Base-by-base conservation (phyloP, 768 basidiomycete species). In the Trametes gibbosa region DNA sequence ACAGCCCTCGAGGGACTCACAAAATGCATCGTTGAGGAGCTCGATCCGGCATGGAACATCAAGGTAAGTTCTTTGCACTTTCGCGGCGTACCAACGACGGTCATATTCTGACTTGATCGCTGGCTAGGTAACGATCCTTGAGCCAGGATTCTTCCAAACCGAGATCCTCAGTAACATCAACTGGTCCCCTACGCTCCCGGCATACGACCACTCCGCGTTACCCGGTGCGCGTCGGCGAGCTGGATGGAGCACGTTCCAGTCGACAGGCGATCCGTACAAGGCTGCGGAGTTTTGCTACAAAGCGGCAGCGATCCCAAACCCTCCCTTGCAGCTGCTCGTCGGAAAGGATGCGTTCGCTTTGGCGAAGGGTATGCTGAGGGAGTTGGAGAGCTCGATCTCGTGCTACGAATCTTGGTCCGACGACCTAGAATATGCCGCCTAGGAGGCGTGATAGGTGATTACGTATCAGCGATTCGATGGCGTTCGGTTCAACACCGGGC, bases 31-130 rank as follows among this genome's bases (percentile, higher is more conserved):
- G 68, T 63, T 23, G 49, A 54, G 32, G 75, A 76, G 49, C 67
- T 75, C 19, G 71, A 76, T 45, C 74, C 75, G 2, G 65, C 56
- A 5, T 75, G 74, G 75, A 69, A 73, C 53, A 74, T 75, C 61
- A 76, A 66, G 58, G 74, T 73, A 56, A 59, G 39, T 17, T 14
- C 29, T 4, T 17, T 16, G 32, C 19, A n/a, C 27, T 4, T 29
- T 25, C 19, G 12, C 34, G 14, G 3, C 19, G 12, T 5, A 7
- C 24, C n/a, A n/a, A n/a, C n/a, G n/a, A n/a, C n/a, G n/a, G n/a
- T n/a, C 27, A 27, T 5, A 14, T n/a, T 16, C 6, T 4, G 17
- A 25, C 10, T 10, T 23, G 2, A 42, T n/a, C 32, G n/a, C 2
- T 25, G 6, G 17, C 0, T 34, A 69, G 66, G 50, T 69, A 27